phyloP scores from a whole-genome alignment of 2,329 filamentous ascomycete species.

The Colletotrichum horii region DNA sequence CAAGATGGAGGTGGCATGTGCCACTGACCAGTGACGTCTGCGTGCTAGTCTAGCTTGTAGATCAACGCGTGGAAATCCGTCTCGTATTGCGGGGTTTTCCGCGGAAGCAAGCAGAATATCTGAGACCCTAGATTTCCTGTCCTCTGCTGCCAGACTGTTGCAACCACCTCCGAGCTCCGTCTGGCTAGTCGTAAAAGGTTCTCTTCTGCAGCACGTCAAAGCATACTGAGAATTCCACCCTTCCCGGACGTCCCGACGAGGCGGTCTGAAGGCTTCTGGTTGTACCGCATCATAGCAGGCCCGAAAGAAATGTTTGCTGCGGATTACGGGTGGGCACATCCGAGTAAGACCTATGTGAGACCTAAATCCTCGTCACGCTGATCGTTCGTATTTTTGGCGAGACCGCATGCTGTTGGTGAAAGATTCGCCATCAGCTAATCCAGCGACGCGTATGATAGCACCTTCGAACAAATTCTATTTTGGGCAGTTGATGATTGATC shows the following conservation, averaged over 20 bases:
- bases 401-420: neutral
- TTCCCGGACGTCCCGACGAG: neutral
- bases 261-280: neutral
- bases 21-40: neutral
- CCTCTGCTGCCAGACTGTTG: neutral
- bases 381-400: neutral
- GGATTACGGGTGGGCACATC: neutral
- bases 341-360: constrained; percentile 4
- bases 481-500: neutral
- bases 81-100: neutral
- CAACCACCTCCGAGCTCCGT: neutral
- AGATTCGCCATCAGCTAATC: neutral
- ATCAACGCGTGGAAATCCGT: neutral
- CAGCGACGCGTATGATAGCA: neutral
- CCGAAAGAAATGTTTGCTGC: neutral
- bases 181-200: neutral
- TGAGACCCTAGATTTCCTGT: neutral
- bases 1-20: neutral
- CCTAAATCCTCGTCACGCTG: neutral
- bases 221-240: neutral
- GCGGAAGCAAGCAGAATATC: neutral
- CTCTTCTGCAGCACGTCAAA: neutral
- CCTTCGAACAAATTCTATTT: neutral
- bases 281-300: neutral
- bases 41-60: neutral